These are phyloP conservation scores for Chaetomiaceae sp. DNA, from an alignment of 2,329 filamentous ascomycete genomes.

Conservation along the genomic window DNA sequence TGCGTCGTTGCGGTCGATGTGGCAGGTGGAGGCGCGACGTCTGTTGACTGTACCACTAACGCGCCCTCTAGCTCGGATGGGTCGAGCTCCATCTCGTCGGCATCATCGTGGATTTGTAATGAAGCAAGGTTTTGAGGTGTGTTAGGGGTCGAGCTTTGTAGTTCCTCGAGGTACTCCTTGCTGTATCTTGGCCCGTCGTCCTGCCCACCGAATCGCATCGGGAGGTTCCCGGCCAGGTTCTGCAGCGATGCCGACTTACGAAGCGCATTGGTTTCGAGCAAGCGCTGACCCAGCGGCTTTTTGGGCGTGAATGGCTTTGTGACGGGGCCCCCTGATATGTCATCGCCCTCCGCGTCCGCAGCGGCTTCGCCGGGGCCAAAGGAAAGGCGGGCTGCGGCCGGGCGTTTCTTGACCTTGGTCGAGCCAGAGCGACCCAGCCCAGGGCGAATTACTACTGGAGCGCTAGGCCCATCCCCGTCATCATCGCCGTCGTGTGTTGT, in stretches of 20 bases:
- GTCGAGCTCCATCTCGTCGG: constrained; percentile 53
- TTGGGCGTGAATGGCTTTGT: constrained; percentile 49
- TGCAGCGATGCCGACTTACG: constrained; percentile 40
- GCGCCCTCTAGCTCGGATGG: constrained; percentile 59
- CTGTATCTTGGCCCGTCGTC: constrained; percentile 75
- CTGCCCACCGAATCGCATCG: constrained; percentile 52
- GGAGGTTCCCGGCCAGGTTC: constrained; percentile 50
- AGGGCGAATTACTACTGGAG: constrained; percentile 48
- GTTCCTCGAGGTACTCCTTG: constrained; percentile 78
- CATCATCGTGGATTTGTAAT: constrained; percentile 38
- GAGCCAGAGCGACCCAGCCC: constrained; percentile 44
- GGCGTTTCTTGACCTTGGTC: constrained; percentile 64
- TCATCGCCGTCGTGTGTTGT: constrained; percentile 33
- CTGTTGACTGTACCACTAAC: constrained; percentile 53
- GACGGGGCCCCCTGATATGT: neutral
- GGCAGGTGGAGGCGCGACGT: constrained; percentile 35
- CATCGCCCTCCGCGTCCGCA: constrained; percentile 46
- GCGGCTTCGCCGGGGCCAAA: constrained; percentile 62
- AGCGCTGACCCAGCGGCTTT: constrained; percentile 38
- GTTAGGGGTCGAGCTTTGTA: constrained; percentile 80
- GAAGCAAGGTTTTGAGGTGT: constrained; percentile 63
- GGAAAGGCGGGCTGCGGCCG: constrained; percentile 62
- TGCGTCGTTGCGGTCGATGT: constrained; percentile 23
- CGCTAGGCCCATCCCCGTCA: constrained; percentile 42
- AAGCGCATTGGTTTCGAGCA: constrained; percentile 37